These are phyloP conservation scores for Pneumocystis jirovecii DNA, from an alignment of 1,139 yeast species.

Conservation along the genomic window DNA sequence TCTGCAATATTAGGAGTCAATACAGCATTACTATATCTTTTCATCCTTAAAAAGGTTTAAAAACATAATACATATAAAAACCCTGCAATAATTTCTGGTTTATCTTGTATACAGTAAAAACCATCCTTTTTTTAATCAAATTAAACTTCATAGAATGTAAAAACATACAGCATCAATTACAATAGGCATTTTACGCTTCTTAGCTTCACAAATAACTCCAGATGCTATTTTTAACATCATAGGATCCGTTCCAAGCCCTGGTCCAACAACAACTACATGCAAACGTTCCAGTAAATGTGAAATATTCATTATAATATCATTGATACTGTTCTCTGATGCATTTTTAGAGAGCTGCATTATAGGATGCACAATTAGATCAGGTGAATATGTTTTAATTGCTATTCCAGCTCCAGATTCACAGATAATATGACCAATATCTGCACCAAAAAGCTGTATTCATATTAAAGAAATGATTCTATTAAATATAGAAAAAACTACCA, in stretches of 20 bases:
- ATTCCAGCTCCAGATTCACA: slow-evolving; percentile 69
- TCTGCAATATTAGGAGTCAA: slow-evolving; percentile 86
- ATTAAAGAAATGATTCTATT: slow-evolving; percentile 21
- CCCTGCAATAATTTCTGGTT: slow-evolving; percentile 41
- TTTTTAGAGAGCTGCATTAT: slow-evolving; percentile 34
- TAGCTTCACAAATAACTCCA: slow-evolving; percentile 42
- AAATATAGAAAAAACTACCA: not conserved
- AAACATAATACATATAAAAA: not conserved
- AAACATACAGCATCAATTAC: slow-evolving; percentile 52
- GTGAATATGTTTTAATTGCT: slow-evolving; percentile 74
- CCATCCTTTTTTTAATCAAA: slow-evolving; percentile 36
- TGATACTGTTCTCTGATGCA: slow-evolving; percentile 2
- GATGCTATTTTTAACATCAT: slow-evolving; percentile 49
- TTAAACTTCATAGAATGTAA: not conserved
- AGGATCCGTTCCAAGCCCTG: slow-evolving; percentile 79
- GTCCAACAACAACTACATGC: slow-evolving; percentile 78
- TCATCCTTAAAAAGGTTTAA: not conserved
- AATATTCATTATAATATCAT: slow-evolving; percentile 43
- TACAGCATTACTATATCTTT: slow-evolving; percentile 36
- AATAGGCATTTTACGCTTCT: slow-evolving; percentile 41
- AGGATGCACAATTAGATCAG: slow-evolving; percentile 94
- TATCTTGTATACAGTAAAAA: slow-evolving; percentile 42
- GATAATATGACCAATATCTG: slow-evolving; percentile 75
- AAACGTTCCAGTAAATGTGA: slow-evolving; percentile 42
- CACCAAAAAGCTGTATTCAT: slow-evolving; percentile 72